Base-by-base conservation (phyloP, 306 rosid genomes). In the Cucumis melo region DNA sequence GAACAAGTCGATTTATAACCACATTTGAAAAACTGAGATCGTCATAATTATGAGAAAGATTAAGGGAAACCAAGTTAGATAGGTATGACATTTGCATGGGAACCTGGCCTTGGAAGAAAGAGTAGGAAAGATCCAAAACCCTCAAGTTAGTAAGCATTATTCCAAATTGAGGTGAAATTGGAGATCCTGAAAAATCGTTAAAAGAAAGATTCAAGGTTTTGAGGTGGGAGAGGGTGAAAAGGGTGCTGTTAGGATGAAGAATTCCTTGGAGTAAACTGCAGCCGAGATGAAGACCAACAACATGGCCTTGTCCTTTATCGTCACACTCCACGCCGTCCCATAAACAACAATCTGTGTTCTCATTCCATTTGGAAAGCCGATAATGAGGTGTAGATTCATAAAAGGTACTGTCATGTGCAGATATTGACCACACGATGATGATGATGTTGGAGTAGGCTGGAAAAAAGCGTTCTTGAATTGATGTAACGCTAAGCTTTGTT, bases 401-500 rank as follows among this genome's bases (percentile, higher is more conserved):
- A n/a, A n/a, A n/a, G n/a, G n/a, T n/a, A n/a, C n/a, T n/a, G n/a
- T n/a, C n/a, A n/a, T n/a, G n/a, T n/a, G n/a, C n/a, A n/a, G n/a
- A n/a, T n/a, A n/a, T n/a, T n/a, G n/a, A n/a, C n/a, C n/a, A n/a
- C n/a, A n/a, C n/a, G n/a, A n/a, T n/a, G n/a, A n/a, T n/a, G n/a
- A n/a, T n/a, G n/a, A n/a, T n/a, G n/a, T n/a, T n/a, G n/a, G n/a
- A 27, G 29, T 27, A 27, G 29, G 5, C 41, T 5, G 8, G 21
- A 27, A 11, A 17, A 42, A 27, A 0, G 36, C 10, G 15, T 2
- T 51, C 24, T 57, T 78, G 74, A 83, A 80, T 2, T 80, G 17
- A 5, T 73, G 64, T 76, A 83, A 80, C 0, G 81, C 83, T 0
- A 41, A 60, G 76, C 80, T 76, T 8, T 79, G 48, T 41, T 59